phyloP scores from a whole-genome alignment of 306 rosid genomes.

The Leucaena leucocephala region DNA sequence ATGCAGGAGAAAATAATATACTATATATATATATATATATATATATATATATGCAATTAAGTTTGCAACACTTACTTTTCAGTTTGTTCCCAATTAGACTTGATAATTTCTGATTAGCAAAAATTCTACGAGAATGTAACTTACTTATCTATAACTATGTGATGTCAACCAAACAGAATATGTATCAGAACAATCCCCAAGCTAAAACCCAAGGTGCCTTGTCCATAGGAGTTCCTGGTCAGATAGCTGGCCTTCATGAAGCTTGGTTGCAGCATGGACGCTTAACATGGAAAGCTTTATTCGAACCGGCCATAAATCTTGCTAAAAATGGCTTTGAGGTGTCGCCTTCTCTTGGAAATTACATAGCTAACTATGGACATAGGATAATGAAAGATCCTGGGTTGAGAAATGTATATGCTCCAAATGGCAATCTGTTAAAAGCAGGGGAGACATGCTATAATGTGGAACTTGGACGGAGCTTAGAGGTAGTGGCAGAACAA shows the following conservation, averaged over 20 bases:
- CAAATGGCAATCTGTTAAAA: conserved; percentile 62
- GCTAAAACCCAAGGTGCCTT: conserved; percentile 64
- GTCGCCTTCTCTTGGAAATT: conserved; percentile 52
- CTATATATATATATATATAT: no score
- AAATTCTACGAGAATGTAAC: conserved; percentile 16
- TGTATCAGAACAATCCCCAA: conserved; percentile 63
- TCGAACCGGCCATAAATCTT: conserved; percentile 79
- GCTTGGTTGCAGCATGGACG: conserved; percentile 87
- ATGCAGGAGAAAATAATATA: neutral
- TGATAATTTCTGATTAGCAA: conserved; percentile 25
- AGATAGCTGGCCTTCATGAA: conserved; percentile 85
- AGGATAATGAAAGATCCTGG: conserved; percentile 71
- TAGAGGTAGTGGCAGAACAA: conserved; percentile 67
- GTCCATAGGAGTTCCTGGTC: conserved; percentile 89
- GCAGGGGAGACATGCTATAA: conserved; percentile 72
- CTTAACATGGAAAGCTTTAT: conserved; percentile 66
- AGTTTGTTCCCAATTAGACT: neutral
- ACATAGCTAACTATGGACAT: conserved; percentile 13
- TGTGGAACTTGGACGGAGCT: conserved; percentile 64
- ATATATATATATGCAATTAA: neutral
- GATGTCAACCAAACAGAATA: conserved; percentile 56
- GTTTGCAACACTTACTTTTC: neutral
- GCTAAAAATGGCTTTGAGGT: conserved; percentile 72
- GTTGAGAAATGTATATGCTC: conserved; percentile 65
- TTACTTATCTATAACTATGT: conserved; percentile 32